Evolutionary conservation across 2,329 filamentous ascomycete genomes (phyloP).

Genomic region (Penicillium sp.): DNA sequence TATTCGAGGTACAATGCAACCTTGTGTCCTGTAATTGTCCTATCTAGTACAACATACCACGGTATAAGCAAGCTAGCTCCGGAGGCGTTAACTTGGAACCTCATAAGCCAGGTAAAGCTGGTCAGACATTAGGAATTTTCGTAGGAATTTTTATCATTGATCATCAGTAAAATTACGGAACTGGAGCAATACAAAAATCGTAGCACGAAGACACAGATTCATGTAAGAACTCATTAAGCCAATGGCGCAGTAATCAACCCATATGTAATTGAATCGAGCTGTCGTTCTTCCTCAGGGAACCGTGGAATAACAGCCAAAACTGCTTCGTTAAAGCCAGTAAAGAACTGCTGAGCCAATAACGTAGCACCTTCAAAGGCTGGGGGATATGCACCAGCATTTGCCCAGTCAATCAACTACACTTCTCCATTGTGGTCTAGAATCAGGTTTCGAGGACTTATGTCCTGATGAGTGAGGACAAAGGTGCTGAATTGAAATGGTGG

Average conservation of each 20-base stretch:
- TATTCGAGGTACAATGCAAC: too few relatives aligned
- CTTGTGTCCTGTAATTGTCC: background rate
- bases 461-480: slow-evolving; percentile 20
- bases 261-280: slow-evolving; percentile 23
- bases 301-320: slow-evolving; percentile 19
- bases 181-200: background rate
- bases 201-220: background rate
- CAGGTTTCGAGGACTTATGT: slow-evolving; percentile 24
- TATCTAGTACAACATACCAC: background rate
- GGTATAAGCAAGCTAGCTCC: background rate
- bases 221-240: slow-evolving; percentile 10
- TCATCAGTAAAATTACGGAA: background rate
- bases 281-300: slow-evolving; percentile 17
- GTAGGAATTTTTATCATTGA: too few relatives aligned
- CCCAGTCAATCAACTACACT: slow-evolving; percentile 22
- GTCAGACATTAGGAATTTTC: background rate
- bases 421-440: slow-evolving; percentile 13
- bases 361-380: slow-evolving; percentile 22
- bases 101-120: background rate
- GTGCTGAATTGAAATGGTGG: slow-evolving; percentile 15
- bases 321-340: slow-evolving; percentile 22
- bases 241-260: slow-evolving; percentile 18
- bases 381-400: slow-evolving; percentile 24
- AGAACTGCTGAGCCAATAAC: slow-evolving; percentile 12
- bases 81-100: background rate